Evolutionary conservation across 148 eudicot genomes (phyloP).

Genomic region (Simmondsia chinensis): DNA sequence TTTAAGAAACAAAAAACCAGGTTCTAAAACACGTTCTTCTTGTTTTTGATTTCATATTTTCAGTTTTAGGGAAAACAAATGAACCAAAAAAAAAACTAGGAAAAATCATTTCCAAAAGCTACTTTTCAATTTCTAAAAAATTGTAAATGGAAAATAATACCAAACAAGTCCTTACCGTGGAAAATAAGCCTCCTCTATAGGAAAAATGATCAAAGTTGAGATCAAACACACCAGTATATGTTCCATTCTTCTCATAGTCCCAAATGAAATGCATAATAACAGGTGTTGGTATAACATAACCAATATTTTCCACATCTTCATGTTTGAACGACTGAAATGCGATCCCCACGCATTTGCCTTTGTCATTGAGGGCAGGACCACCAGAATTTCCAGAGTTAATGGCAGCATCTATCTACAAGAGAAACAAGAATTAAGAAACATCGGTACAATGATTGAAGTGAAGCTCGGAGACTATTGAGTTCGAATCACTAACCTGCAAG

Average conservation of each 20-base stretch:
- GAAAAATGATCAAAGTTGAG: neutral
- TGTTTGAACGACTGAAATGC: constrained; percentile 93
- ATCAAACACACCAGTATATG: constrained; percentile 55
- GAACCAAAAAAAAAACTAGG: too few species aligned
- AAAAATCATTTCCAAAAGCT: too few species aligned
- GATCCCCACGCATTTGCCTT: constrained; percentile 82
- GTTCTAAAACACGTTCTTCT: too few species aligned
- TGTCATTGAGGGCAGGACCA: constrained; percentile 81
- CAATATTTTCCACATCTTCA: constrained; percentile 85
- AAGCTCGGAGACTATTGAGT: too few species aligned
- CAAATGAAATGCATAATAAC: constrained; percentile 75
- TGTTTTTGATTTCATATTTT: too few species aligned
- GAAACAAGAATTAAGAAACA: neutral
- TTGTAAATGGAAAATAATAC: neutral
- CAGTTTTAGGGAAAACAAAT: too few species aligned
- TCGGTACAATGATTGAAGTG: neutral
- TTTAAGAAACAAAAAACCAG: too few species aligned
- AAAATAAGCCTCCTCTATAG: neutral
- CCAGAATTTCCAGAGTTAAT: constrained; percentile 94
- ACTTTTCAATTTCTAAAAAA: too few species aligned
- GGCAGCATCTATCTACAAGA: constrained; percentile 78
- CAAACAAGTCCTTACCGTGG: neutral
- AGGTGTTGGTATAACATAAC: constrained; percentile 92
- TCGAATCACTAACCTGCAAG: constrained; percentile 54
- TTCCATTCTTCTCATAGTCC: constrained; percentile 82